phyloP scores from a whole-genome alignment of 2,329 filamentous ascomycete genomes.

The Colletotrichum navitas region DNA sequence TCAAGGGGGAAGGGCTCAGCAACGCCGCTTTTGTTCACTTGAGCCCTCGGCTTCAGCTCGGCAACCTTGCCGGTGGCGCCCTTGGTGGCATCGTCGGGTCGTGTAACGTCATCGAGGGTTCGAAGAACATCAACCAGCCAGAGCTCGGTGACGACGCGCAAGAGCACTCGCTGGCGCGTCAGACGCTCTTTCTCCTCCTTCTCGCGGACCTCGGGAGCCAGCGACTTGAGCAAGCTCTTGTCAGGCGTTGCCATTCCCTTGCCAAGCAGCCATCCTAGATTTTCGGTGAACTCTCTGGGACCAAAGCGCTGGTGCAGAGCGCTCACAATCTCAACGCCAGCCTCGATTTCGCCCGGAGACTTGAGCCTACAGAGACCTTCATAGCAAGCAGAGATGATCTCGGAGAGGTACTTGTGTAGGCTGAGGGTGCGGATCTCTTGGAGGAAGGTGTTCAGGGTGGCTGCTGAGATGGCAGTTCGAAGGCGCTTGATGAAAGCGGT shows the following conservation, averaged over 20 bases:
- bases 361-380: slow-evolving; percentile 95
- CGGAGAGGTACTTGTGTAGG: slow-evolving; percentile 95
- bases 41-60: slow-evolving; percentile 68
- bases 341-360: slow-evolving; percentile 89
- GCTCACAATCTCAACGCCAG: slow-evolving; percentile 92
- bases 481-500: slow-evolving; percentile 98
- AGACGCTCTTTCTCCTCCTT: slow-evolving; percentile 96
- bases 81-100: slow-evolving; percentile 73
- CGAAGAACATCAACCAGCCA: slow-evolving; percentile 93
- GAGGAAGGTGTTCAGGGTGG: slow-evolving; percentile 85
- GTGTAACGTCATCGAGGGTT: slow-evolving; percentile 78
- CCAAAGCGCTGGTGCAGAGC: slow-evolving; percentile 97
- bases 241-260: slow-evolving; percentile 93
- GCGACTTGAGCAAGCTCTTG: slow-evolving; percentile 81
- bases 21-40: slow-evolving; percentile 72
- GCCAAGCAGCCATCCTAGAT: slow-evolving; percentile 91
- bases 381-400: slow-evolving; percentile 95
- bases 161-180: slow-evolving; percentile 83
- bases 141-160: slow-evolving; percentile 93
- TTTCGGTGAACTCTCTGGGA: slow-evolving; percentile 88
- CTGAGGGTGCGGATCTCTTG: slow-evolving; percentile 92
- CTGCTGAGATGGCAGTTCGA: slow-evolving; percentile 86
- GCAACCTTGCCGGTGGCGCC: slow-evolving; percentile 73
- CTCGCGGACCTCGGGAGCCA: slow-evolving; percentile 86
- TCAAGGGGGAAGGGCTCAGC: slow-evolving; percentile 95